phyloP scores from a whole-genome alignment of 495 filamentous ascomycete genomes.

The Parathielavia appendiculata region DNA sequence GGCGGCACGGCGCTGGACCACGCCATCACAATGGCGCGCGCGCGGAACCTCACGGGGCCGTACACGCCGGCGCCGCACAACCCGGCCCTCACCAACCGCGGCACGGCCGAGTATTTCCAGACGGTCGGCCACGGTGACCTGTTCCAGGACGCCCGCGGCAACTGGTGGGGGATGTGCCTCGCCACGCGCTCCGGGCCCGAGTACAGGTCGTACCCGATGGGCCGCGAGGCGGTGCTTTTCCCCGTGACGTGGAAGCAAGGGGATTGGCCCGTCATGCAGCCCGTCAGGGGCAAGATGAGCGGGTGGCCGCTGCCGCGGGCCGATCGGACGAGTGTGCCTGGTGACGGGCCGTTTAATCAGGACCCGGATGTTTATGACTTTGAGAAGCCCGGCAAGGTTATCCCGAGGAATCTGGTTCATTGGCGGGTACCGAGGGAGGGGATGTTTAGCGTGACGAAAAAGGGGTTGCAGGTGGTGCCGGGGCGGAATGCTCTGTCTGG shows the following conservation, averaged over 20 bases:
- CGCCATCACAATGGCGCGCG: slow-evolving; percentile 43
- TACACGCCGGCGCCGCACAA: slow-evolving; percentile 47
- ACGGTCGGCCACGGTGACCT: slow-evolving; percentile 47
- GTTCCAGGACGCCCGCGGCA: slow-evolving; percentile 45
- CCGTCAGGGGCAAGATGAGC: slow-evolving; percentile 40
- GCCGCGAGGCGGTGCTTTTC: slow-evolving; percentile 51
- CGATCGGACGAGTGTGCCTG: slow-evolving; percentile 30
- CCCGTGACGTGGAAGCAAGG: slow-evolving; percentile 46
- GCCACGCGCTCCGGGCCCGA: slow-evolving; percentile 39
- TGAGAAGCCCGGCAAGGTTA: slow-evolving; percentile 20
- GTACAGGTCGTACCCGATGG: slow-evolving; percentile 48
- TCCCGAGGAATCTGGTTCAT: slow-evolving; percentile 41
- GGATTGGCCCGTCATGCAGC: slow-evolving; percentile 39
- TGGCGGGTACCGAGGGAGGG: slow-evolving; percentile 40
- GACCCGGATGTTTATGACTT: slow-evolving; percentile 43
- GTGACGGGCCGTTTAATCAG: slow-evolving; percentile 35
- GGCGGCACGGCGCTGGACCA: slow-evolving; percentile 54
- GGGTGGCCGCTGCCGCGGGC: slow-evolving; percentile 36
- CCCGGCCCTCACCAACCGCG: slow-evolving; percentile 48
- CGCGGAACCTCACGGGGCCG: slow-evolving; percentile 44
- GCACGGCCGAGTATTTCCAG: slow-evolving; percentile 46
- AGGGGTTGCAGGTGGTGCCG: slow-evolving; percentile 36
- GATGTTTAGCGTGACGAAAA: slow-evolving; percentile 32
- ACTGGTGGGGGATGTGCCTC: slow-evolving; percentile 53
- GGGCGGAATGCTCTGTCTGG: slow-evolving; percentile 38